phyloP scores from a whole-genome alignment of 1,284 basidiomycete species.

The Sporisorium scitamineum region DNA sequence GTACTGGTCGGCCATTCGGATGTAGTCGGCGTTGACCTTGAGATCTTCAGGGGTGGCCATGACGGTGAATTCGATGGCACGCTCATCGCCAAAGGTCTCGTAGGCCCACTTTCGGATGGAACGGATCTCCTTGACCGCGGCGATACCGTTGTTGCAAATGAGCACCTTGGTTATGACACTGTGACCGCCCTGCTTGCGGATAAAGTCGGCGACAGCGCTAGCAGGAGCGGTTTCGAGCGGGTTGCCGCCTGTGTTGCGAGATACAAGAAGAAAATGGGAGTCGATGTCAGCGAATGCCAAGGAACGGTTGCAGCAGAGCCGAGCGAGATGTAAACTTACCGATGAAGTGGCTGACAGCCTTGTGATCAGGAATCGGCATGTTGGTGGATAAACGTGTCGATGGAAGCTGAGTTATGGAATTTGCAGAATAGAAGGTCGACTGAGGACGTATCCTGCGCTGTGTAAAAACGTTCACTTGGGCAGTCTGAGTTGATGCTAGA shows the following conservation, averaged over 20 bases:
- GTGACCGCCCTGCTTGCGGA: constrained; percentile 90
- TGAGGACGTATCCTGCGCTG: neutral
- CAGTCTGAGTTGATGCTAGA: neutral
- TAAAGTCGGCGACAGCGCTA: constrained; percentile 88
- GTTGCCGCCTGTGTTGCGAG: constrained; percentile 82
- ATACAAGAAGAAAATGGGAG: neutral
- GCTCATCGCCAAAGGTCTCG: constrained; percentile 97
- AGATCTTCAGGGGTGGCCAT: constrained; percentile 99
- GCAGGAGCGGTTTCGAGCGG: constrained; percentile 84
- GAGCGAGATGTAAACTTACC: constrained; percentile 45
- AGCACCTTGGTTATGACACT: constrained; percentile 96
- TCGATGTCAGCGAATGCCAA: constrained; percentile 6
- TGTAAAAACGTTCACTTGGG: neutral
- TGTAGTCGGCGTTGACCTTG: constrained; percentile 99
- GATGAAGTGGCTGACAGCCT: constrained; percentile 63
- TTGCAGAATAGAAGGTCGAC: neutral
- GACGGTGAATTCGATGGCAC: constrained; percentile 96
- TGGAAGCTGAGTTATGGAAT: neutral
- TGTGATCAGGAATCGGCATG: constrained; percentile 62
- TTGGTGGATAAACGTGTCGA: neutral
- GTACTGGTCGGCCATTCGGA: constrained; percentile 99
- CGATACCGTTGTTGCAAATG: constrained; percentile 80
- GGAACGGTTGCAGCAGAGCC: neutral
- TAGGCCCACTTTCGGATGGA: constrained; percentile 99
- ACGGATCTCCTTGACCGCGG: constrained; percentile 98